Evolutionary conservation across 2,329 filamentous ascomycete genomes (phyloP).

Genomic region (Colletotrichum sp.): DNA sequence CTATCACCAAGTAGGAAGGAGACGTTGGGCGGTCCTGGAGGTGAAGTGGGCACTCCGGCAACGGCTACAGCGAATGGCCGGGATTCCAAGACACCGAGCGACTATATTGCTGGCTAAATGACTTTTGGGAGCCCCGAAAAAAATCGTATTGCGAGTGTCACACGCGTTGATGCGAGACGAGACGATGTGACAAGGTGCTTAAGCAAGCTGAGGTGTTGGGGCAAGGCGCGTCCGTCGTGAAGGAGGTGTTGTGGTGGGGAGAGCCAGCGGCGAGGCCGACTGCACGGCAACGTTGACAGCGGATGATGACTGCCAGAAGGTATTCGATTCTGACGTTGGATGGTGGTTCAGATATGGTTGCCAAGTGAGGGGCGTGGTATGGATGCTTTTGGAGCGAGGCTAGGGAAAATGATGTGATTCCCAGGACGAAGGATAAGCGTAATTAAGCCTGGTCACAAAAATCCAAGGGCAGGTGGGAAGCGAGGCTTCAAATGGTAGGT

Average conservation of each 20-base stretch:
- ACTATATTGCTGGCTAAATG: neutral
- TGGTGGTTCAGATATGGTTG: neutral
- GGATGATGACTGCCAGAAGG: neutral
- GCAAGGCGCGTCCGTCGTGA: neutral
- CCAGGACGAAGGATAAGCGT: neutral
- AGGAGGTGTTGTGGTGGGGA: neutral
- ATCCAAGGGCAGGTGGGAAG: neutral
- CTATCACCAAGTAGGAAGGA: slow-evolving; percentile 24
- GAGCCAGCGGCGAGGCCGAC: neutral
- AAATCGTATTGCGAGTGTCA: neutral
- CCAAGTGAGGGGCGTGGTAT: neutral
- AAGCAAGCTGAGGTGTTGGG: neutral
- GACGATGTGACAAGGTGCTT: neutral
- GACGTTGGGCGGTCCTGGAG: neutral
- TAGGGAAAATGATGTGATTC: neutral
- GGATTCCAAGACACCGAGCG: neutral
- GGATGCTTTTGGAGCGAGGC: neutral
- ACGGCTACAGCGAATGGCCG: neutral
- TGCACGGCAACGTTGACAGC: neutral
- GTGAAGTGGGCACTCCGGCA: slow-evolving; percentile 4
- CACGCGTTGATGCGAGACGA: neutral
- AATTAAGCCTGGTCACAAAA: neutral
- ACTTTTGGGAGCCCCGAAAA: neutral
- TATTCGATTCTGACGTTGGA: neutral
- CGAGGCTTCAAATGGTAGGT: neutral